Evolutionary conservation across 2,329 filamentous ascomycete genomes (phyloP), one percentile per base, ranked within the genome.

Genomic region (Cytospora piceicola): DNA sequence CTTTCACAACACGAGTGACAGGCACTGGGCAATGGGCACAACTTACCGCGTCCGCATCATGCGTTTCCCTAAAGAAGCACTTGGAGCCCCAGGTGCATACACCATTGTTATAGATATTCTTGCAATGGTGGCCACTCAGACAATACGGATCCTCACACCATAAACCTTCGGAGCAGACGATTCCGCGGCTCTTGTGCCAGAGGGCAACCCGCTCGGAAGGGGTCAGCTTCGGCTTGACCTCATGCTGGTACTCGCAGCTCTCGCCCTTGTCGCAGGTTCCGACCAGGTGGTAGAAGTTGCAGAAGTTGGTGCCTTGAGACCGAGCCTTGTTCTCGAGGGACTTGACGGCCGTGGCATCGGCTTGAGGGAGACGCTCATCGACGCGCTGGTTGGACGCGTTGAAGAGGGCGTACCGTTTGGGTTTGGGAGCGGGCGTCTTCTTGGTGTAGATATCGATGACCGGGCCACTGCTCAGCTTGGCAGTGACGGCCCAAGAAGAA

Each of bases 111-210:
- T 68, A 67, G 24, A 61, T 46, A 39, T 64, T 58, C 60, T 67
- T 68, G 54, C 67, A 67, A n/a, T 67, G 67, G 59, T 68, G 67
- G 3, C 67, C 67, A 49, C 58, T 61, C 46, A 68, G 49, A 27
- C 67, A 68, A 29, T 64, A 57, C 8, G 55, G 58, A 17, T 57
- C 57, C 20, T 52, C 53, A 29, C 67, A 68, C 61, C 61, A 68
- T 27, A 58, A 61, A 15, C 54, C 58, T 9, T 61, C 64, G 8
- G 36, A 32, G 32, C 67, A 68, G 6, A 61, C 53, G 15, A 64
- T 61, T 30, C 64, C 63, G 14, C 67, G 67, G 36, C 64, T 68
- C 67, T 66, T 68, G 67, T 68, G 67, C 27, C 67, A 65, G 4
- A 66, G 57, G 5, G 64, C 64, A 32, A 68, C 57, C n/a, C 62